Percentiles rank a stretch among this genome's conserved stretches.
These are phyloP conservation scores for Colletotrichum graminicola DNA, from an alignment of 2,329 filamentous ascomycete species.

Conservation along the genomic window DNA sequence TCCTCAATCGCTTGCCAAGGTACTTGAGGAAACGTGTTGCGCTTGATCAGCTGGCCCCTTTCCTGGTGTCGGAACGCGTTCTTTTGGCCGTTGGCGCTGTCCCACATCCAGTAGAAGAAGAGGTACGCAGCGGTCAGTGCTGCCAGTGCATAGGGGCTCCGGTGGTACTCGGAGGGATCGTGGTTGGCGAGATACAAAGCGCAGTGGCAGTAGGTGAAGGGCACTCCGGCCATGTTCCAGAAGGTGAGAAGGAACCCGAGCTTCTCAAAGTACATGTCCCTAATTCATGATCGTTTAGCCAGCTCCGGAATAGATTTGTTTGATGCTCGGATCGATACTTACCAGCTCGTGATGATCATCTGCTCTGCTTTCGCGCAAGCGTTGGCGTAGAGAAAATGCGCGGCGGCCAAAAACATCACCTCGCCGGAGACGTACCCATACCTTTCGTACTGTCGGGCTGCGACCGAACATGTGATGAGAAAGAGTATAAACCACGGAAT, in stretches of 20 bases:
- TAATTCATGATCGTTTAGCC: too few species aligned
- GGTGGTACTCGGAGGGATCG: constrained; percentile 75
- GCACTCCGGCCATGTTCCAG: constrained; percentile 88
- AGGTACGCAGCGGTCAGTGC: constrained; percentile 63
- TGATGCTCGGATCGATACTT: background rate
- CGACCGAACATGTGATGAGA: constrained; percentile 75
- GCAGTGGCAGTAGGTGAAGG: constrained; percentile 86
- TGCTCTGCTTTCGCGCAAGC: constrained; percentile 88
- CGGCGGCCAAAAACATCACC: constrained; percentile 80
- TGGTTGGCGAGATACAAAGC: constrained; percentile 85
- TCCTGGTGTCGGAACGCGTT: constrained; percentile 83
- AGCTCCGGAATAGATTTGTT: too few species aligned
- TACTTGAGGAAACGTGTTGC: constrained; percentile 83
- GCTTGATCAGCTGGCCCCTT: constrained; percentile 71
- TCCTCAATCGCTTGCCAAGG: constrained; percentile 82
- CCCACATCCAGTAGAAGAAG: constrained; percentile 86
- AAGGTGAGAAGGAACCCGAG: constrained; percentile 92
- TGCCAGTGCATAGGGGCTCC: constrained; percentile 72
- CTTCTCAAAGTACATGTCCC: constrained; percentile 89
- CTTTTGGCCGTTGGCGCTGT: constrained; percentile 86
- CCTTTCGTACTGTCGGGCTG: constrained; percentile 79
- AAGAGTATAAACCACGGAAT: constrained; percentile 89
- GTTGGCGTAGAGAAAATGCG: constrained; percentile 85
- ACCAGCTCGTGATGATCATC: constrained; percentile 78
- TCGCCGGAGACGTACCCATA: constrained; percentile 78